Evolutionary conservation across 148 eudicot genomes (phyloP).

Genomic region (Gaultheria prostrata): DNA sequence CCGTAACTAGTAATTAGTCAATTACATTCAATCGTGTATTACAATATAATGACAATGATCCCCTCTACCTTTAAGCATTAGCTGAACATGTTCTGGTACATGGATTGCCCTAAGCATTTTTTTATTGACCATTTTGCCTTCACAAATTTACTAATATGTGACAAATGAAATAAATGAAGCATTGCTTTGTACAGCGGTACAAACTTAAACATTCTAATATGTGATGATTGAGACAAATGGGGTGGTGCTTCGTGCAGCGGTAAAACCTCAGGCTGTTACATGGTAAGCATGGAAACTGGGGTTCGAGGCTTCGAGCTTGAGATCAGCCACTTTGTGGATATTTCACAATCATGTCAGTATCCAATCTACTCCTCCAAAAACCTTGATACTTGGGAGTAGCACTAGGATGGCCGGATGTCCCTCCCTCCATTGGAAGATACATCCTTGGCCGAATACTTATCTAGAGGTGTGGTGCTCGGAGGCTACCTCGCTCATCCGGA

Average conservation of each 20-base stretch:
- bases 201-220: neutral
- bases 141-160: neutral
- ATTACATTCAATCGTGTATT: neutral
- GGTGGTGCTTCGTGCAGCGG: neutral
- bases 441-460: neutral
- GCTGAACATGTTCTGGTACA: neutral
- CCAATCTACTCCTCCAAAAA: neutral
- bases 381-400: neutral
- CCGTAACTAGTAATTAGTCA: neutral
- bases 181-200: neutral
- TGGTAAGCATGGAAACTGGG: neutral
- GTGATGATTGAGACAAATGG: neutral
- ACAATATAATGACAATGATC: neutral
- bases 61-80: slow-evolving; percentile 3
- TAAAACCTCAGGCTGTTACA: neutral
- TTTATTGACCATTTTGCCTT: neutral
- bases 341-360: neutral
- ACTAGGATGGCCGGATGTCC: neutral
- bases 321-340: neutral
- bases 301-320: neutral
- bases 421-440: neutral
- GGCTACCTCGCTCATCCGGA: neutral
- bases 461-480: neutral
- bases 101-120: neutral
- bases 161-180: neutral